Evolutionary conservation across 176 grass and related monocot species (phyloP).

Genomic region (Ananas comosus): DNA sequence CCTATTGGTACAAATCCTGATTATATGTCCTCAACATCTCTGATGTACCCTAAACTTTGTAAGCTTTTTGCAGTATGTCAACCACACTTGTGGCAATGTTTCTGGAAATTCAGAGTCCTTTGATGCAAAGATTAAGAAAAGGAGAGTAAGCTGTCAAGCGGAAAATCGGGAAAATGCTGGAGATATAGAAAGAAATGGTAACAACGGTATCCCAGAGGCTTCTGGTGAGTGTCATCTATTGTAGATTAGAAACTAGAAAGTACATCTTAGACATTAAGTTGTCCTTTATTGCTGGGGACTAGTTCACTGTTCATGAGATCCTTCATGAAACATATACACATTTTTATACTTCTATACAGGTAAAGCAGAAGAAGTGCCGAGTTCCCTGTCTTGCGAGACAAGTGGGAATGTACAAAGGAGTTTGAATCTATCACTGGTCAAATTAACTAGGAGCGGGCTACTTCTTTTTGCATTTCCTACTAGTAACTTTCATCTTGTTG

Average conservation of each 20-base stretch:
- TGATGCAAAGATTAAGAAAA: slow-evolving; percentile 53
- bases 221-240: slow-evolving; percentile 32
- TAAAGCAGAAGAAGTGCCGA: slow-evolving; percentile 15
- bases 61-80: slow-evolving; percentile 48
- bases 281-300: neutral
- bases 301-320: neutral
- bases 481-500: slow-evolving; percentile 38
- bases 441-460: slow-evolving; percentile 77
- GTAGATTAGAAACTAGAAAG: neutral
- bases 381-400: slow-evolving; percentile 26
- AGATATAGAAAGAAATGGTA: slow-evolving; percentile 21
- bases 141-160: slow-evolving; percentile 46
- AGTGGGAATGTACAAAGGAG: slow-evolving; percentile 25
- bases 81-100: slow-evolving; percentile 19
- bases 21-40: neutral
- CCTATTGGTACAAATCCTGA: neutral
- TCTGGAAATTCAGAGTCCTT: slow-evolving; percentile 26
- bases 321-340: neutral
- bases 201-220: slow-evolving; percentile 18
- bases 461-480: slow-evolving; percentile 69
- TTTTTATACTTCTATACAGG: slow-evolving; percentile 16
- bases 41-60: neutral
- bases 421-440: slow-evolving; percentile 69
- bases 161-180: slow-evolving; percentile 25
- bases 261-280: neutral